phyloP scores from a whole-genome alignment of 2,329 filamentous ascomycete species.

The Cucurbitaria berberidis region DNA sequence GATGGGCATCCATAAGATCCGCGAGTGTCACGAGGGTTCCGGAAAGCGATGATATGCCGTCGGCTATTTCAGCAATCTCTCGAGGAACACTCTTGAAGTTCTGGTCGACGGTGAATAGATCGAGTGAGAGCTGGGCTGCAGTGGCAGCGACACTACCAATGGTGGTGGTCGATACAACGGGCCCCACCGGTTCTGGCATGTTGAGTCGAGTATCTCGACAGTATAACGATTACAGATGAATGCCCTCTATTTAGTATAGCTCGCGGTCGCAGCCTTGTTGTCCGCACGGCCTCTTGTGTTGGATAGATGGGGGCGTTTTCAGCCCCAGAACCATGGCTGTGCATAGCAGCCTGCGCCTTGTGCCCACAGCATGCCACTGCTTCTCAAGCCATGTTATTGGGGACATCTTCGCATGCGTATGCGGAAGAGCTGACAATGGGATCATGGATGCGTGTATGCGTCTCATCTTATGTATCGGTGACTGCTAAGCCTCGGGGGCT shows the following conservation, averaged over 20 bases:
- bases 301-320: constrained; percentile 4
- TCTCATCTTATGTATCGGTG: too few species aligned
- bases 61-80: constrained; percentile 25
- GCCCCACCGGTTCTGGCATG: constrained; percentile 12
- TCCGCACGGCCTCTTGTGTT: constrained; percentile 11
- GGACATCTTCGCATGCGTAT: not conserved
- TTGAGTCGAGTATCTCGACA: not conserved
- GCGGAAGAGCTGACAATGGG: not conserved
- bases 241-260: not conserved
- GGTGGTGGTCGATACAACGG: constrained; percentile 16
- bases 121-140: constrained; percentile 23
- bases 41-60: constrained; percentile 13
- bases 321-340: constrained; percentile 1
- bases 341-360: too few species aligned
- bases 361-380: not conserved
- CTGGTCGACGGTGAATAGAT: constrained; percentile 21
- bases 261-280: constrained; percentile 1
- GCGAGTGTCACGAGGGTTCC: constrained; percentile 8
- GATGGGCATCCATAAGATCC: constrained; percentile 10
- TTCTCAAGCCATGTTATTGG: not conserved
- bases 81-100: constrained; percentile 21
- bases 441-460: not conserved
- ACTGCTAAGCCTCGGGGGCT: too few species aligned
- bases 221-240: too few species aligned
- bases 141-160: constrained; percentile 9